Evolutionary conservation across 306 rosid species (phyloP), one percentile per base, ranked within the genome.

Genomic region (Vicia sativa): DNA sequence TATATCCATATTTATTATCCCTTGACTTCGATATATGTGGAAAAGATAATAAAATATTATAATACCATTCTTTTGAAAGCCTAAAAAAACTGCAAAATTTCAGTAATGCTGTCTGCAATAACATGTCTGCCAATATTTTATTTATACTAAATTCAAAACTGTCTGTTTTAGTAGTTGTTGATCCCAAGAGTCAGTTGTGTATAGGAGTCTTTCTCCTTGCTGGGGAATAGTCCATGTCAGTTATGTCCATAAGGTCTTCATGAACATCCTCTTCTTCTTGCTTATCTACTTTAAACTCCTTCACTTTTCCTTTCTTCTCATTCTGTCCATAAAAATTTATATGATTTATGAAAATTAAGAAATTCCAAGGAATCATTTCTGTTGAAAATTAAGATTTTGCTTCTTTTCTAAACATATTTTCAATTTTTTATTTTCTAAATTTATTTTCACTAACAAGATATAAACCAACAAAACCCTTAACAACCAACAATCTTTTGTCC

Each of bases 201-300:
- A 86, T 84, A 2, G 96, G 90, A 67, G 88, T 73, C 62, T 83
- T 86, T 81, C 77, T 73, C 34, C 60, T 75, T 2, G 83, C 82
- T 12, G 96, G 79, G 74, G 89, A 81, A 74, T 87, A 89, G 66
- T 89, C 92, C 92, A 89, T 84, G 67, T 75, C 90, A 42, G 78
- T 73, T 62, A 86, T 76, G 78, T 77, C 87, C 63, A 65, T 39
- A 14, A 52, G 18, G 28, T 84, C 79, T 56, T 77, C 73, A 14
- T 34, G 52, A 21, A 38, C 9, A 48, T 25, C 26, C 71, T 55
- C 38, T 25, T 67, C 67, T 19, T 58, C 31, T 26, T 72, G 63
- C 21, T 74, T 62, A 25, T 81, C 73, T 42, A 48, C 67, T 59
- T 56, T 67, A 15, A 28, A 26, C 25, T 56, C 64, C 73, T 72